phyloP scores from a whole-genome alignment of 768 basidiomycete species.

The Amanita jacksonii region DNA sequence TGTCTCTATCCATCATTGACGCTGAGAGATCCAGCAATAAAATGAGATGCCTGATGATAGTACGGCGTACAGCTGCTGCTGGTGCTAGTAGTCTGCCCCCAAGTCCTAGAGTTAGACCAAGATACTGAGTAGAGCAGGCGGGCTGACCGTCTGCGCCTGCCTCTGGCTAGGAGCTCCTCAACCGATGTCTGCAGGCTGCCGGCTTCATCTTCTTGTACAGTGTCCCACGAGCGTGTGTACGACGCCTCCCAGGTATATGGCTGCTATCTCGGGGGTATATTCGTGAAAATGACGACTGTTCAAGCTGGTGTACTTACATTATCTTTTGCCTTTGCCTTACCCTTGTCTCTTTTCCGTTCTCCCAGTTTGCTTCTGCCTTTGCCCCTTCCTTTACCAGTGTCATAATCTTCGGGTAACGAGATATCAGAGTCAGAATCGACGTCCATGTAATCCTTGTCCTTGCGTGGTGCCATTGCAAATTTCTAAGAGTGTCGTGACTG shows the following conservation, averaged over 20 bases:
- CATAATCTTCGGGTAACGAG: constrained; percentile 45
- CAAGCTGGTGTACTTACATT: constrained; percentile 20
- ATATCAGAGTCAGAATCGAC: constrained; percentile 68
- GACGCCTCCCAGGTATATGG: constrained; percentile 95
- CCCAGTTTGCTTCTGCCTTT: constrained; percentile 47
- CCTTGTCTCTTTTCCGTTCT: constrained; percentile 48
- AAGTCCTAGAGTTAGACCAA: constrained; percentile 1
- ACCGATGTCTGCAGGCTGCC: constrained; percentile 89
- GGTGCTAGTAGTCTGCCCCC: constrained; percentile 60
- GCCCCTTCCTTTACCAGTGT: constrained; percentile 48
- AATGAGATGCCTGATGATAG: constrained; percentile 93
- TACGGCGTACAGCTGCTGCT: constrained; percentile 81
- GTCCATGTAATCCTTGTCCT: constrained; percentile 37
- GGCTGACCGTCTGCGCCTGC: constrained; percentile 69
- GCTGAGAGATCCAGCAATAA: constrained; percentile 87
- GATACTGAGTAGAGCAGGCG: background rate
- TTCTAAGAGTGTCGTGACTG: too few relatives aligned
- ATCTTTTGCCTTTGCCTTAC: constrained; percentile 47
- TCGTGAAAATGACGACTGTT: background rate
- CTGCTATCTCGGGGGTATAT: constrained; percentile 36
- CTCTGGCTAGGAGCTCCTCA: constrained; percentile 79
- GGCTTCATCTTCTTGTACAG: constrained; percentile 90
- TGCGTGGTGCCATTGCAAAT: constrained; percentile 26
- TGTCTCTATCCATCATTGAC: constrained; percentile 93
- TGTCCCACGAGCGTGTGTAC: constrained; percentile 93